Evolutionary conservation across 306 rosid genomes (phyloP).

Genomic region (Fragaria iinumae): DNA sequence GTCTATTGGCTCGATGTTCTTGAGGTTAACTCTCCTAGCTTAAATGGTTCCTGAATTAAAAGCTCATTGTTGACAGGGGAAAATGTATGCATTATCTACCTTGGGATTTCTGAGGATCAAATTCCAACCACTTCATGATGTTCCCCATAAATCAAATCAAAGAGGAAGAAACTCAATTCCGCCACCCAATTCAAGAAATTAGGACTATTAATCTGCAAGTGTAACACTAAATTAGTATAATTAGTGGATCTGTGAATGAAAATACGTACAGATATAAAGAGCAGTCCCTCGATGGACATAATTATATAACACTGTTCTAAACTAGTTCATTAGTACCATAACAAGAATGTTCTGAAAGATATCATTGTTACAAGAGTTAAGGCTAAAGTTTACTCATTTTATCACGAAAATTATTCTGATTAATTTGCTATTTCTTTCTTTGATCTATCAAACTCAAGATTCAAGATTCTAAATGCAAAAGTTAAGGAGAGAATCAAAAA

Average conservation of each 20-base stretch:
- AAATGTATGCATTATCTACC: neutral
- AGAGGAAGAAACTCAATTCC: neutral
- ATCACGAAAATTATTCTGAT: neutral
- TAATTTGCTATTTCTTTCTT: neutral
- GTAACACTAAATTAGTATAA: neutral
- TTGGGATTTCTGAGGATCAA: neutral
- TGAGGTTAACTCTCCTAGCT: neutral
- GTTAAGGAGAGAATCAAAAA: neutral
- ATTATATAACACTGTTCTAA: neutral
- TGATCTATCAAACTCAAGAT: neutral
- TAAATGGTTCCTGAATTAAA: neutral
- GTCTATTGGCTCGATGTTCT: neutral
- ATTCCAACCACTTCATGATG: neutral
- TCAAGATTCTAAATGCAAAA: neutral
- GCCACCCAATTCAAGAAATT: neutral
- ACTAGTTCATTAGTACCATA: neutral
- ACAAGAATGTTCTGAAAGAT: neutral
- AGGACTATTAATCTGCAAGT: no score
- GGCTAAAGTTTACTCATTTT: neutral
- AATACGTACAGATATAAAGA: neutral
- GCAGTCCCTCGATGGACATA: neutral
- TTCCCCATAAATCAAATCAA: neutral
- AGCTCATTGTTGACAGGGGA: neutral
- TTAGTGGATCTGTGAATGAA: neutral
- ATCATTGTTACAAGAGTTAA: neutral